Evolutionary conservation across 2,329 filamentous ascomycete genomes (phyloP).

Genomic region (Aphanoascus verrucosus): DNA sequence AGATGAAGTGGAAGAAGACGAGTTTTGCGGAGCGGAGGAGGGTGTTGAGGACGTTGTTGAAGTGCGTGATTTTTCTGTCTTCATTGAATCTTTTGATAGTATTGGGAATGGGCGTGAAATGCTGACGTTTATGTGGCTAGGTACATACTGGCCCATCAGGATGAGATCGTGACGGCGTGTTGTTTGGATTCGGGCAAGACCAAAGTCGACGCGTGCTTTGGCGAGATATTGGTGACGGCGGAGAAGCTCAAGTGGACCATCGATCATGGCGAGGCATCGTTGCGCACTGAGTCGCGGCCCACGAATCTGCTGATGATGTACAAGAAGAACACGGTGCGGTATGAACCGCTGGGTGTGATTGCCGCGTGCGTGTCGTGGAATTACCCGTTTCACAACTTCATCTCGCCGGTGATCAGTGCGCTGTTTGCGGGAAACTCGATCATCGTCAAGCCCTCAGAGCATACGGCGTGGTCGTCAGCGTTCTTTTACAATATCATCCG

Average conservation of each 20-base stretch:
- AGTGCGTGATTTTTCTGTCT: too few species aligned
- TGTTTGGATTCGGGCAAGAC: constrained; percentile 95
- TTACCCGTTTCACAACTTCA: constrained; percentile 89
- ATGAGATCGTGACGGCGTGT: constrained; percentile 71
- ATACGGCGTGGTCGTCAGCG: constrained; percentile 80
- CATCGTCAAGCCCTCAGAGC: constrained; percentile 87
- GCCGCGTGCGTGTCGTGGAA: constrained; percentile 95
- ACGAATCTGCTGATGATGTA: constrained; percentile 92
- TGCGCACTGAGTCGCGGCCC: constrained; percentile 60
- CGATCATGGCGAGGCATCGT: constrained; percentile 71
- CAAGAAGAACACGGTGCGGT: constrained; percentile 81
- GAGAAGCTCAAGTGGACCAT: constrained; percentile 96
- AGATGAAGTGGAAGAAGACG: constrained; percentile 65
- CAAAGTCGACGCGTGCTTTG: constrained; percentile 83
- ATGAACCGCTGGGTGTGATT: constrained; percentile 87
- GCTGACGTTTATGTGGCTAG: constrained; percentile 23
- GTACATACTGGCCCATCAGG: constrained; percentile 78
- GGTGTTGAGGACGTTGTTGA: constrained; percentile 70
- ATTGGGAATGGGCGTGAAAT: not conserved
- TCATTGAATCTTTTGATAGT: too few species aligned
- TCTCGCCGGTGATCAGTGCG: constrained; percentile 80
- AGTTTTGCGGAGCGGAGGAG: constrained; percentile 65
- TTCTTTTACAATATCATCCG: constrained; percentile 75
- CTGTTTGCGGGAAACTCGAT: constrained; percentile 87
- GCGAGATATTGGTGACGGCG: constrained; percentile 84